Conservation (phyloP, 1,284 basidiomycete genomes). For the Malassezia equina region DNA sequence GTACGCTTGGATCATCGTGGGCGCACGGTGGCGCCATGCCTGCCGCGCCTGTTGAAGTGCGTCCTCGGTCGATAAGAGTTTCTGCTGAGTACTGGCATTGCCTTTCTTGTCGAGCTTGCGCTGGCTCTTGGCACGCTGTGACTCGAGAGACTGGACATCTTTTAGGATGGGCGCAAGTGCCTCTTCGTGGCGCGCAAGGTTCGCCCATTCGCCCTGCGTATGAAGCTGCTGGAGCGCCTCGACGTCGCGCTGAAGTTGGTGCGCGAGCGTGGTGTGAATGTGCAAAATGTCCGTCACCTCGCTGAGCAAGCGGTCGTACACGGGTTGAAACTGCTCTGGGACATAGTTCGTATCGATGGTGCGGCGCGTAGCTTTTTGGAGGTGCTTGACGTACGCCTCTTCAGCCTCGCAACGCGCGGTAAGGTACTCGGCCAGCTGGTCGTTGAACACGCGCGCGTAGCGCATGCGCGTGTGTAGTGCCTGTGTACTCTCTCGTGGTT, state of each 20-base stretch:
- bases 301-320: slow-evolving; percentile 39
- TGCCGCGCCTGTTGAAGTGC: slow-evolving; percentile 26
- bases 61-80: slow-evolving; percentile 32
- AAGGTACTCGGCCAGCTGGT: slow-evolving; percentile 50
- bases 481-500: slow-evolving; percentile 12
- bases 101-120: slow-evolving; percentile 41
- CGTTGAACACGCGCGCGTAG: slow-evolving; percentile 36
- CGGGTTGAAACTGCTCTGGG: slow-evolving; percentile 32
- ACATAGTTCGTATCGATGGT: slow-evolving; percentile 38
- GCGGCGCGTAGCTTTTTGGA: slow-evolving; percentile 51
- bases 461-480: slow-evolving; percentile 25
- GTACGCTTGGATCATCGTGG: slow-evolving; percentile 33
- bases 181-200: slow-evolving; percentile 36
- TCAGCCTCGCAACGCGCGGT: slow-evolving; percentile 52
- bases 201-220: slow-evolving; percentile 33
- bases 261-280: slow-evolving; percentile 34
- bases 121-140: slow-evolving; percentile 38
- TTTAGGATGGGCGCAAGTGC: slow-evolving; percentile 27
- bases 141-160: slow-evolving; percentile 40
- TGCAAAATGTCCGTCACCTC: slow-evolving; percentile 44
- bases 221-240: slow-evolving; percentile 38
- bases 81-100: slow-evolving; percentile 22
- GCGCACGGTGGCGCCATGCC: slow-evolving; percentile 35
- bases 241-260: slow-evolving; percentile 43
- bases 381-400: slow-evolving; percentile 50